A percentile compares a stretch with the other conserved stretches of the same genome.
Evolutionary conservation across 306 rosid species (phyloP).

Genomic region (Trifolium repens): DNA sequence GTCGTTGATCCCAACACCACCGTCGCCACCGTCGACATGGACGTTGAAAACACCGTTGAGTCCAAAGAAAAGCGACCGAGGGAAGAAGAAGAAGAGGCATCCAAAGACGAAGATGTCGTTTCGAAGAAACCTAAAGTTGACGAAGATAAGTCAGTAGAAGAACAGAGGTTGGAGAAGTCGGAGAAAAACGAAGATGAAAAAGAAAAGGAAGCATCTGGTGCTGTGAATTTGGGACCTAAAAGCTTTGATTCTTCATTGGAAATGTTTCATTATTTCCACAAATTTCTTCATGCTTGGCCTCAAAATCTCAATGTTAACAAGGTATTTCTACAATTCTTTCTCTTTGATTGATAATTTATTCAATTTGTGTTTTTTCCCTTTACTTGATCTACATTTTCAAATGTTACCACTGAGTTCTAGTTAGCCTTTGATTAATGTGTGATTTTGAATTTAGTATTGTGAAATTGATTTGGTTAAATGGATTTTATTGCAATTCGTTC

Average conservation of each 20-base stretch:
- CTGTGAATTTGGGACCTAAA: constrained; percentile 58
- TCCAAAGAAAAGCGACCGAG: constrained; percentile 35
- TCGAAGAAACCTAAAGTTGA: constrained; percentile 48
- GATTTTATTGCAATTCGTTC: background rate
- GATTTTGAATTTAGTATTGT: background rate
- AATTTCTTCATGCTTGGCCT: constrained; percentile 81
- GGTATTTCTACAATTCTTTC: constrained; percentile 42
- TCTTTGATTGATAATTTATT: background rate
- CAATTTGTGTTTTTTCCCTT: background rate
- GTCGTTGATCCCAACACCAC: constrained; percentile 27
- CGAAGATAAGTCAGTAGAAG: constrained; percentile 51
- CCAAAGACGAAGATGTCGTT: constrained; percentile 36
- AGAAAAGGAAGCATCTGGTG: constrained; percentile 32
- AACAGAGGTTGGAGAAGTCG: constrained; percentile 54
- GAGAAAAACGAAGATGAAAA: constrained; percentile 35
- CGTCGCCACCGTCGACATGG: constrained; percentile 43
- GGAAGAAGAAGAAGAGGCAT: constrained; percentile 48
- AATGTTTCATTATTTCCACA: constrained; percentile 71
- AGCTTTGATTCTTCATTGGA: constrained; percentile 62
- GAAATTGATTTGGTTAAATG: background rate
- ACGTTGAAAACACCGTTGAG: constrained; percentile 34
- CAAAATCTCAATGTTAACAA: constrained; percentile 70
- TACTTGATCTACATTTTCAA: background rate
- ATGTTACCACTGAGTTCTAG: background rate
- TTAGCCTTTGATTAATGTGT: background rate